Evolutionary conservation across 768 basidiomycete species (phyloP), one percentile per base, ranked within the genome.

Genomic region (Daedaleopsis nitida): DNA sequence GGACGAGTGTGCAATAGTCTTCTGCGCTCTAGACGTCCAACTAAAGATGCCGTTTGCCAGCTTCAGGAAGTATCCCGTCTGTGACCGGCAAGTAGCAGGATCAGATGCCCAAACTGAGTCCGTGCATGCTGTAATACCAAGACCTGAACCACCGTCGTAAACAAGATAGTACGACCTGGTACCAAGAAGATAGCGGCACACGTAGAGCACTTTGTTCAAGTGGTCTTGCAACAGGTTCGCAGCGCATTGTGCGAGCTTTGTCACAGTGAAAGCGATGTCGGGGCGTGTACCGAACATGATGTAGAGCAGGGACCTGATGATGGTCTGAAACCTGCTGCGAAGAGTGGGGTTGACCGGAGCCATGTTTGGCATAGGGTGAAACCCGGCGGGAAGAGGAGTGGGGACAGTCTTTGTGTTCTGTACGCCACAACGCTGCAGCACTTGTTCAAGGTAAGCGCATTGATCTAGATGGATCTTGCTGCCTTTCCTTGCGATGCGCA

Each of bases 251-350:
- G 70, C 62, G 0, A 82, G 64, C 1, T 64, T 62, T 1, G 67
- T 61, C 9, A 78, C 75, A 1, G 77, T 68, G 60, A 69, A 79
- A 0, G 74, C 65, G 39, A 81, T 80, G 59, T 81, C 78, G 1
- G 77, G 77, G 1, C 74, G 69, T 0, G 76, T 76, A 6, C 65
- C 69, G 1, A 74, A 39, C 58, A 59, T 59, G 14, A 59, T 54
- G 16, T 59, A 59, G n/a, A 59, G 52, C 35, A 59, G 35, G 23
- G 57, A 58, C 12, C 58, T 44, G 11, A 59, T 53, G 8, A 54
- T 43, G n/a, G 52, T 59, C 52, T 59, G 58, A n/a, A 24, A 50
- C 45, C 45, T 10, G n/a, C 9, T n/a, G 12, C 35, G 52, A 35
- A 53, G 24, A 23, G 54, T 43, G n/a, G 53, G 34, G 43, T 66